Evolutionary conservation across 768 basidiomycete species (phyloP).

Genomic region (Rhizopogon vulgaris): DNA sequence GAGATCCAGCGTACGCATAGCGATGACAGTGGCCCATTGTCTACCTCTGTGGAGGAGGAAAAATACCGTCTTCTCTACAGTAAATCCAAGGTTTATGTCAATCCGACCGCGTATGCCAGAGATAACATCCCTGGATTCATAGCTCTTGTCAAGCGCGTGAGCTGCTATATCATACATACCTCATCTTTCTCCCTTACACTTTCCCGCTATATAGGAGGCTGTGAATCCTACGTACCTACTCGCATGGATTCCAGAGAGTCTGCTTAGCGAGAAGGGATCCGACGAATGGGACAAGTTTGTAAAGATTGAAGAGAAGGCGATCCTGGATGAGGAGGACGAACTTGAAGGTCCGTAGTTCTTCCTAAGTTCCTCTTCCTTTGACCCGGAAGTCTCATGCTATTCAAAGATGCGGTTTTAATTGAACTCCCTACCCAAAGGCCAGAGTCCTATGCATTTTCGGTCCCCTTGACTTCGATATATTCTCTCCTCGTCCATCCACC

Average conservation of each 20-base stretch:
- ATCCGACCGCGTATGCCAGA: slow-evolving; percentile 85
- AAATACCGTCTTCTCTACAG: slow-evolving; percentile 77
- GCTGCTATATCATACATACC: slow-evolving; percentile 21
- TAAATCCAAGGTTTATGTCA: slow-evolving; percentile 93
- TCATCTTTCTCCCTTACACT: slow-evolving; percentile 6
- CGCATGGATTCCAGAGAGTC: slow-evolving; percentile 88
- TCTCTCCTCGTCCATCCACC: slow-evolving; percentile 84
- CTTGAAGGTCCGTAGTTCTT: slow-evolving; percentile 47
- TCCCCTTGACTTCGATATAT: slow-evolving; percentile 83
- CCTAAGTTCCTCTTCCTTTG: slow-evolving; percentile 6
- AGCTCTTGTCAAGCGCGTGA: slow-evolving; percentile 81
- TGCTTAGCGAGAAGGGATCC: slow-evolving; percentile 76
- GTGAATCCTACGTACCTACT: slow-evolving; percentile 72
- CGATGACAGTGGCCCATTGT: slow-evolving; percentile 4
- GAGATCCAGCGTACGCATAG: slow-evolving; percentile 51
- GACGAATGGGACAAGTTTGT: slow-evolving; percentile 89
- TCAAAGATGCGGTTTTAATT: slow-evolving; percentile 74
- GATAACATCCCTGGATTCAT: slow-evolving; percentile 96
- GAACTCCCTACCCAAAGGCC: slow-evolving; percentile 78
- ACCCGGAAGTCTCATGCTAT: neutral
- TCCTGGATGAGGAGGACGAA: slow-evolving; percentile 60
- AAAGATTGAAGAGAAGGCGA: slow-evolving; percentile 67
- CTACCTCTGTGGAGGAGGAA: slow-evolving; percentile 41
- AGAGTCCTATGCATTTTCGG: slow-evolving; percentile 94
- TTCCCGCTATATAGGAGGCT: slow-evolving; percentile 48